Percentiles rank a stretch among this genome's conserved stretches.
phyloP scores from a whole-genome alignment of 2,329 filamentous ascomycete genomes.

The Claviceps quebecensis region DNA sequence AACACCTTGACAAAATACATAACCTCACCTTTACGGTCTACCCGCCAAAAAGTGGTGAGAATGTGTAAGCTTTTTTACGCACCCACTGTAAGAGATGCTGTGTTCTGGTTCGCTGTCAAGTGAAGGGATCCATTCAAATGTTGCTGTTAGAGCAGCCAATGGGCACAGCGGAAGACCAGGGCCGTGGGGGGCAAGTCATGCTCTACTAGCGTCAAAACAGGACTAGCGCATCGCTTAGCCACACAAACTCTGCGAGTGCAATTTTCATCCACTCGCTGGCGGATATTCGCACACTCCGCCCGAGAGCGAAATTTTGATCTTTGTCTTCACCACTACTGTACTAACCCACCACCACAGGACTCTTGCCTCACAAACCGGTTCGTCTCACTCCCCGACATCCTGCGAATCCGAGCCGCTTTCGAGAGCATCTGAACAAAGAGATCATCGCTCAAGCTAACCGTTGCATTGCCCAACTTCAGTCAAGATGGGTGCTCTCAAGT shows the following conservation, averaged over 20 bases:
- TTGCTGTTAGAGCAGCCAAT: background rate
- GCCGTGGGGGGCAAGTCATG: slow-evolving; percentile 19
- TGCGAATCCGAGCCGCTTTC: background rate
- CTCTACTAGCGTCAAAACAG: slow-evolving; percentile 10
- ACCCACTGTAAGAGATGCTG: too few relatives aligned
- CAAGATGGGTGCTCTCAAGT: slow-evolving; percentile 99
- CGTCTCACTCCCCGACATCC: slow-evolving; percentile 10
- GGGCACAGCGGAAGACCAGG: slow-evolving; percentile 7
- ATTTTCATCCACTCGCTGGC: slow-evolving; percentile 20
- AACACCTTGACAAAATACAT: too few relatives aligned
- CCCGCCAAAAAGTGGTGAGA: too few relatives aligned
- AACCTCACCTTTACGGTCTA: background rate
- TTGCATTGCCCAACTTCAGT: slow-evolving; percentile 20
- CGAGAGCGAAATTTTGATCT: slow-evolving; percentile 18
- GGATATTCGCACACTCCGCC: slow-evolving; percentile 10
- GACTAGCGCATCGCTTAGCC: slow-evolving; percentile 24
- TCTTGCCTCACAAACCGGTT: slow-evolving; percentile 23
- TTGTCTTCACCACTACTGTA: slow-evolving; percentile 14
- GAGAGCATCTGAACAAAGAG: background rate
- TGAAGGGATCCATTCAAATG: background rate
- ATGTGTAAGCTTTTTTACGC: too few relatives aligned
- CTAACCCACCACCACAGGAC: slow-evolving; percentile 24
- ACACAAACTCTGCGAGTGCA: slow-evolving; percentile 21
- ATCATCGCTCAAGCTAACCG: background rate
- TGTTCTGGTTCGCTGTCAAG: background rate